Evolutionary conservation across 805 yeast species (phyloP).

Genomic region (Metschnikowia aberdeeniae): DNA sequence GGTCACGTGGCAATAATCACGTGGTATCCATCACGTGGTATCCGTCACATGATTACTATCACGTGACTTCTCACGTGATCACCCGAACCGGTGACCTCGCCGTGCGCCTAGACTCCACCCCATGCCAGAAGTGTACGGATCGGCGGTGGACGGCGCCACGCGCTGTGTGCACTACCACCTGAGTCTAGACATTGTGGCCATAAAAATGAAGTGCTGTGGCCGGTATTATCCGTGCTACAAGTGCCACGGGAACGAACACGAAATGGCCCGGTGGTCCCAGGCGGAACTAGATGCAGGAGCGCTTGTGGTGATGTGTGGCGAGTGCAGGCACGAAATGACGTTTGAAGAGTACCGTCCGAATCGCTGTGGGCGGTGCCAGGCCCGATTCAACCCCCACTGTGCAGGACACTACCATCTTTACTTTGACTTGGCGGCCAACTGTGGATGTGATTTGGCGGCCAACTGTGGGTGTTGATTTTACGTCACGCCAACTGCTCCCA

Average conservation of each 20-base stretch:
- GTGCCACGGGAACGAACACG: conserved; percentile 29
- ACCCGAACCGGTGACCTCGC: no score
- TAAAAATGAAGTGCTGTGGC: conserved; percentile 37
- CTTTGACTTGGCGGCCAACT: conserved; percentile 21
- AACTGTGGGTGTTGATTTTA: no score
- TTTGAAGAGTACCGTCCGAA: conserved; percentile 24
- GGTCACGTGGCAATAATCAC: no score
- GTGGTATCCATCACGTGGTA: not conserved
- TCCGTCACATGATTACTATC: no score
- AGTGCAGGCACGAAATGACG: conserved; percentile 27
- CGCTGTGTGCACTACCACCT: conserved; percentile 37
- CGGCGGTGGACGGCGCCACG: conserved; percentile 27
- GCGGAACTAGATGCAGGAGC: conserved; percentile 9
- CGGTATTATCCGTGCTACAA: conserved; percentile 36
- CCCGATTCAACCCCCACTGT: conserved; percentile 36
- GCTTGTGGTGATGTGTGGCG: conserved; percentile 34
- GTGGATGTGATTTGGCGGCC: no score
- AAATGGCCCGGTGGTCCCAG: conserved; percentile 13
- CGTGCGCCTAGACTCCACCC: no score
- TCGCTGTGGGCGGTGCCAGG: conserved; percentile 24
- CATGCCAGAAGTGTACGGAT: conserved; percentile 12
- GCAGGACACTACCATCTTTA: conserved; percentile 34
- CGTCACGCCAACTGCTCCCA: no score
- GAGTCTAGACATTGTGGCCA: conserved; percentile 34
- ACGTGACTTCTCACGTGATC: no score